A percentile compares a stretch with the other conserved stretches of the same genome.
phyloP scores from a whole-genome alignment of 73 alveolate genomes.

The Paramecium caudatum region DNA sequence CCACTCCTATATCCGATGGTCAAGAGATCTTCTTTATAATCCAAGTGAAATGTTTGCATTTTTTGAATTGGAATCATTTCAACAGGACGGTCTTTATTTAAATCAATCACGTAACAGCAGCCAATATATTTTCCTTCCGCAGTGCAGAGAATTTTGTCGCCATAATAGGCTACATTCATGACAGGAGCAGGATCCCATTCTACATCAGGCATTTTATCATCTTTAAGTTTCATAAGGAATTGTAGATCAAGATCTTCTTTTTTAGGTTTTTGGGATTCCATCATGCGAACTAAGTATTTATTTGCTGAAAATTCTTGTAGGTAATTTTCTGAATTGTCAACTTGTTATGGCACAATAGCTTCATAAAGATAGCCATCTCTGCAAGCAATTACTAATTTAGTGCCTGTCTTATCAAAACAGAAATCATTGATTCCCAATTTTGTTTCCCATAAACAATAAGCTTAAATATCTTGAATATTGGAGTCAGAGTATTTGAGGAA shows the following conservation, averaged over 20 bases:
- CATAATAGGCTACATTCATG: constrained; percentile 74
- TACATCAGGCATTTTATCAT: constrained; percentile 88
- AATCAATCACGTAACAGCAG: constrained; percentile 84
- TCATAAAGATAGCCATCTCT: constrained; percentile 86
- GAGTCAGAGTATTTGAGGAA: constrained; percentile 80
- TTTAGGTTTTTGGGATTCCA: constrained; percentile 92
- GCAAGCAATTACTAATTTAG: constrained; percentile 80
- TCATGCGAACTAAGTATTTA: constrained; percentile 83
- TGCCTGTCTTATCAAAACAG: constrained; percentile 81
- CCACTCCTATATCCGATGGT: constrained; percentile 85
- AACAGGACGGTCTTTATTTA: constrained; percentile 85
- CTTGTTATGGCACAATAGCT: constrained; percentile 58
- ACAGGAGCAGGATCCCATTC: constrained; percentile 95
- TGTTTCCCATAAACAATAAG: constrained; percentile 83
- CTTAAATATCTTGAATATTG: constrained; percentile 78
- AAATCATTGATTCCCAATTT: constrained; percentile 78
- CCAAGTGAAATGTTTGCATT: constrained; percentile 70
- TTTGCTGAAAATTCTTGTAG: constrained; percentile 75
- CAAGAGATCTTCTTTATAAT: constrained; percentile 79
- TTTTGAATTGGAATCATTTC: constrained; percentile 83
- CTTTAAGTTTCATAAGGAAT: constrained; percentile 84
- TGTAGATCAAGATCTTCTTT: constrained; percentile 86
- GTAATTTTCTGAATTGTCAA: constrained; percentile 85
- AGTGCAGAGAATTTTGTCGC: constrained; percentile 81
- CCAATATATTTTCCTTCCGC: constrained; percentile 87